Evolutionary conservation across 768 basidiomycete species (phyloP).

Genomic region (Favolaschia claudopus): DNA sequence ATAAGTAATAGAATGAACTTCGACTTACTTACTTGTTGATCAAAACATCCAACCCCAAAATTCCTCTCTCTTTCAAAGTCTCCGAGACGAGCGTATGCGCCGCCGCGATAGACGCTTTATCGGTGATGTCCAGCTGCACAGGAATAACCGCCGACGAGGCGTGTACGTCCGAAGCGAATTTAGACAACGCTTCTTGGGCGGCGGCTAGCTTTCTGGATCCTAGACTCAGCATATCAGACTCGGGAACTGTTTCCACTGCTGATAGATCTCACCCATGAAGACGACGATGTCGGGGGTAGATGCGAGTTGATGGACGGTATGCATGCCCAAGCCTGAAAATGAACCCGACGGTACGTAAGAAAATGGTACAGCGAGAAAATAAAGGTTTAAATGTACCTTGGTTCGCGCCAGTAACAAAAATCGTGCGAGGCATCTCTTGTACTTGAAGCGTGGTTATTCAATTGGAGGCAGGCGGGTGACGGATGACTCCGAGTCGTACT

Average conservation of each 20-base stretch:
- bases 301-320: conserved; percentile 19
- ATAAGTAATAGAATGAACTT: background rate
- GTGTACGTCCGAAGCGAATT: conserved; percentile 8
- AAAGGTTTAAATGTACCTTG: conserved; percentile 11
- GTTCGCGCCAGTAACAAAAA: conserved; percentile 20
- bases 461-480: too few relatives aligned
- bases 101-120: conserved; percentile 9
- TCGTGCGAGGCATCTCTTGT: too few relatives aligned
- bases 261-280: conserved; percentile 10
- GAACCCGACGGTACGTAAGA: background rate
- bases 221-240: background rate
- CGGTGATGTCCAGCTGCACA: conserved; percentile 24
- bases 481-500: too few relatives aligned
- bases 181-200: conserved; percentile 2
- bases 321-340: conserved; percentile 13
- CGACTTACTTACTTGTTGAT: conserved; percentile 15
- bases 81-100: conserved; percentile 1
- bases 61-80: background rate
- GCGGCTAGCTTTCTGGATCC: conserved; percentile 18
- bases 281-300: conserved; percentile 9
- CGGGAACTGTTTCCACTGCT: background rate
- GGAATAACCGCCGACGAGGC: conserved; percentile 15
- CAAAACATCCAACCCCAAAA: conserved; percentile 8
- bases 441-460: too few relatives aligned
- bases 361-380: too few relatives aligned